These are phyloP conservation scores for Gnetum montanum DNA, from an alignment of 75 land plant genomes.

Conservation along the genomic window DNA sequence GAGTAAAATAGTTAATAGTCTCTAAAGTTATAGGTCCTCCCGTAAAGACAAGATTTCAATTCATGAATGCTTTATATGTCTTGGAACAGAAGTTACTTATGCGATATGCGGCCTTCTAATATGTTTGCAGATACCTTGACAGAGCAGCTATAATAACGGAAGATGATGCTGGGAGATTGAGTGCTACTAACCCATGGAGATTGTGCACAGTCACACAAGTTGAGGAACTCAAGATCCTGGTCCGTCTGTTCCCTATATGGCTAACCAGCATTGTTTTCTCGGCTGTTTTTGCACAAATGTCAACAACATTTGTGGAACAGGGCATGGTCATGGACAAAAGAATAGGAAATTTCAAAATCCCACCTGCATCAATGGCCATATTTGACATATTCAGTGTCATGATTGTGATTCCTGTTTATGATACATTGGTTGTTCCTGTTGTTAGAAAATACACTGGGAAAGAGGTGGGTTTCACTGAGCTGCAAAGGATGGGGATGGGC, in stretches of 20 bases:
- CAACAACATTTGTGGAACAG: slow-evolving; percentile 68
- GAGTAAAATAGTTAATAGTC: no score
- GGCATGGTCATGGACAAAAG: slow-evolving; percentile 57
- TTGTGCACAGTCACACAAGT: slow-evolving; percentile 72
- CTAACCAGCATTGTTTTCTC: slow-evolving; percentile 47
- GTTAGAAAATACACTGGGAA: slow-evolving; percentile 50
- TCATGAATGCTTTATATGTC: no score
- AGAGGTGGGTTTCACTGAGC: slow-evolving; percentile 56
- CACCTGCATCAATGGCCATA: slow-evolving; percentile 55
- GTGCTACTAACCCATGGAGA: slow-evolving; percentile 46
- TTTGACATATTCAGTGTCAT: slow-evolving; percentile 70
- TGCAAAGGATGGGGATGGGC: slow-evolving; percentile 81
- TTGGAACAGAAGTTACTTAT: no score
- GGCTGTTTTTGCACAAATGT: slow-evolving; percentile 66
- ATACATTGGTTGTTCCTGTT: slow-evolving; percentile 54
- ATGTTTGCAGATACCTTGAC: slow-evolving; percentile 34
- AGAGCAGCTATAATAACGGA: slow-evolving; percentile 43
- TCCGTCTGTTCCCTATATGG: slow-evolving; percentile 71
- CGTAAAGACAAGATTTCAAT: no score
- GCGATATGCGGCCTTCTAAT: not conserved
- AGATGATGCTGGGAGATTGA: slow-evolving; percentile 20
- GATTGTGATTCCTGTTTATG: slow-evolving; percentile 78
- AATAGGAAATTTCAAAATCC: slow-evolving; percentile 46
- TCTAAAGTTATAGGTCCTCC: no score
- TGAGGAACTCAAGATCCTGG: slow-evolving; percentile 59